These are phyloP conservation scores for Fomitopsis serialis DNA, from an alignment of 768 basidiomycete genomes.

Conservation along the genomic window DNA sequence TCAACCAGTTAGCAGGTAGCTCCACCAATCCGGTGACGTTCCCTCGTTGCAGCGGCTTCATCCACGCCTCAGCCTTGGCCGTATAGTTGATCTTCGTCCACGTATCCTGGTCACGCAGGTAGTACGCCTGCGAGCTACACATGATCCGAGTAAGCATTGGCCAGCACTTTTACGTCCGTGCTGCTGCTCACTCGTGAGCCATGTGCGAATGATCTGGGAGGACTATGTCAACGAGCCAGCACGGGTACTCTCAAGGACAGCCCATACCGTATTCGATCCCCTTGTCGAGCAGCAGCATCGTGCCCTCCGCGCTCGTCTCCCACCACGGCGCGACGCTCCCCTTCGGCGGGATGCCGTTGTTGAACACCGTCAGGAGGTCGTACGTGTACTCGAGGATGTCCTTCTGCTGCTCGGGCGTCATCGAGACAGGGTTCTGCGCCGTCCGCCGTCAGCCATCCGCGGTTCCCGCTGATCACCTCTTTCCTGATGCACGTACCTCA, in stretches of 20 bases:
- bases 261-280: slow-evolving; percentile 65
- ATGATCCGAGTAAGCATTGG: too few species aligned
- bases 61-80: slow-evolving; percentile 57
- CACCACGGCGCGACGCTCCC: too few species aligned
- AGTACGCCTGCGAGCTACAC: slow-evolving; percentile 55
- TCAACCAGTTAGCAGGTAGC: slow-evolving; percentile 68
- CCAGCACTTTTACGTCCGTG: background rate
- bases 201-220: slow-evolving; percentile 51
- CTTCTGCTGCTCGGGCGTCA: too few species aligned
- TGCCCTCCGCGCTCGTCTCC: slow-evolving; percentile 70
- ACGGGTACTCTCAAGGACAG: too few species aligned
- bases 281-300: slow-evolving; percentile 62
- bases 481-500: slow-evolving; percentile 35
- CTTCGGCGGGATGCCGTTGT: too few species aligned
- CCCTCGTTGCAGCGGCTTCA: slow-evolving; percentile 64
- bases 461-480: background rate
- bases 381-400: too few species aligned
- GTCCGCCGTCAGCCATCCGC: slow-evolving; percentile 24
- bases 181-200: slow-evolving; percentile 39
- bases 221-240: background rate
- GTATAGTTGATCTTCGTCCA: slow-evolving; percentile 73
- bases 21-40: slow-evolving; percentile 59
- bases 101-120: slow-evolving; percentile 57
- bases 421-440: too few species aligned
- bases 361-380: too few species aligned